Evolutionary conservation across 495 filamentous ascomycete species (phyloP), one percentile per base, ranked within the genome.

Genomic region (Penicillium herquei): DNA sequence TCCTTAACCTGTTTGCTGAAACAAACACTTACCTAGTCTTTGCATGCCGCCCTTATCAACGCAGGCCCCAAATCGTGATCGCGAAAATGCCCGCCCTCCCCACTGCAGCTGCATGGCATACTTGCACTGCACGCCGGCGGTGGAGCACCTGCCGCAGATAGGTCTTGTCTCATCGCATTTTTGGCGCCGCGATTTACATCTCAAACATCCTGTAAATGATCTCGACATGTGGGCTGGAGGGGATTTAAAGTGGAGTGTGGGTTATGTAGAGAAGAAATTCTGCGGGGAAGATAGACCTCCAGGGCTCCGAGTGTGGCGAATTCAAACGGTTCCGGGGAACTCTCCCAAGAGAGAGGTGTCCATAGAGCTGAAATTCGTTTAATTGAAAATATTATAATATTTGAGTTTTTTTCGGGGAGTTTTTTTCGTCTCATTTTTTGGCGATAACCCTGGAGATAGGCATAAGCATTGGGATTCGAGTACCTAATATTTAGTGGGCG

Each of bases 31-130:
- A 78, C 75, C 75, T n/a, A 78, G 56, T 63, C 66, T 70, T 55
- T 76, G 70, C 75, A 78, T 78, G 47, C 68, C 66, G 16, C 71
- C 73, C 9, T 63, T 66, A 18, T 66, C 74, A 46, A 75, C 70
- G 59, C 75, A 78, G 17, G 72, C 73, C 2, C 75, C 75, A 37
- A 78, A 77, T 50, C 75, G 66, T 55, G 75, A 78, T 62, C 75
- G 69, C 45, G 75, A 78, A 50, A 78, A 78, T 14, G 70, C 60
- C 44, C 70, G 66, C 9, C 70, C 70, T 59, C 70, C 70, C 70
- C 70, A 73, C 58, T 73, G 70, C 55, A 73, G 62, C 57, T 71
- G 64, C 68, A 73, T 71, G 35, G 70, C 63, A 64, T 71, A 73
- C 54, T 66, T 63, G 50, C 70, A 73, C 49, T 70, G 61, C 50